These are phyloP conservation scores for Elongisporangium anandrum DNA, from an alignment of 352 stramenopile species.

Conservation along the genomic window DNA sequence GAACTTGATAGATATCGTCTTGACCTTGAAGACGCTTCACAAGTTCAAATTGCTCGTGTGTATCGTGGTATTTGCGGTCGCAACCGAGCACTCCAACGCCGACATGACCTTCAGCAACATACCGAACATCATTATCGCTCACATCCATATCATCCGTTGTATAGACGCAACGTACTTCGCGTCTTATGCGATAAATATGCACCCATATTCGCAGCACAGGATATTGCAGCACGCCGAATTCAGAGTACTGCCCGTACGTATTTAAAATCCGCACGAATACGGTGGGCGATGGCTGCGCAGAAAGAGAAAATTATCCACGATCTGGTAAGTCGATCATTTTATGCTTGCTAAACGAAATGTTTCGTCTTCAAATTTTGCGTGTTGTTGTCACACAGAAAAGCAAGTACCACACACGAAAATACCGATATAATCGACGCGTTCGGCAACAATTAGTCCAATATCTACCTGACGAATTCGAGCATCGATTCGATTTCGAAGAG, in stretches of 20 bases:
- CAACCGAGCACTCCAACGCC: conserved; percentile 11
- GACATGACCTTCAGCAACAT: conserved; percentile 13
- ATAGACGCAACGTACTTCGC: conserved; percentile 31
- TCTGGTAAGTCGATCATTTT: conserved; percentile 16
- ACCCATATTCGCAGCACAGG: conserved; percentile 54
- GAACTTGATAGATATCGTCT: conserved; percentile 36
- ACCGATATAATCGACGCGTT: conserved; percentile 55
- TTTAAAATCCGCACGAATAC: conserved; percentile 36
- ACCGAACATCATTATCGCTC: conserved; percentile 25
- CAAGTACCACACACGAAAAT: conserved; percentile 62
- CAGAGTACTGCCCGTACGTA: conserved; percentile 35
- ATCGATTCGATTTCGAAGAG: conserved; percentile 41
- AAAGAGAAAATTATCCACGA: conserved; percentile 29
- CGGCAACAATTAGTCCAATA: conserved; percentile 37
- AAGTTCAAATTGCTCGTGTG: conserved; percentile 61
- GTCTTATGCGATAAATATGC: conserved; percentile 37
- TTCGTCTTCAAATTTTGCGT: too few relatives aligned
- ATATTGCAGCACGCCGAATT: conserved; percentile 42
- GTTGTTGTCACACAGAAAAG: conserved; percentile 31
- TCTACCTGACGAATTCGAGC: conserved; percentile 40
- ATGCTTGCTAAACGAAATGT: too few relatives aligned
- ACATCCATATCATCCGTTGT: conserved; percentile 33
- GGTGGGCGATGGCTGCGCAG: conserved; percentile 29
- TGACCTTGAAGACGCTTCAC: conserved; percentile 59
- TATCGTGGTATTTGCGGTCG: conserved; percentile 59